Evolutionary conservation across 257 asterid species (phyloP).

Genomic region (Nemophila menziesii): DNA sequence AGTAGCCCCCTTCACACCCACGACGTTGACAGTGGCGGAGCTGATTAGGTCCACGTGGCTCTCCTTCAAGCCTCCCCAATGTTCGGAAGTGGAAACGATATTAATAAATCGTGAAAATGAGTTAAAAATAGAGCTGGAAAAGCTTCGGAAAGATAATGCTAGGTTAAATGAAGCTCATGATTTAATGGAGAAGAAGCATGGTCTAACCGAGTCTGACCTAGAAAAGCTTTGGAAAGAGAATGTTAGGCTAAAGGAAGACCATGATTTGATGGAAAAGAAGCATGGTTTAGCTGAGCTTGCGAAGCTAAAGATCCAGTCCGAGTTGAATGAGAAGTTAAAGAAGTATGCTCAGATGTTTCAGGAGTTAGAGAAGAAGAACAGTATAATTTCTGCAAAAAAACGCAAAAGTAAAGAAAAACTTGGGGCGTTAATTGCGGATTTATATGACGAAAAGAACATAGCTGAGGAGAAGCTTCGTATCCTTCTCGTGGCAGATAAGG

Average conservation of each 20-base stretch:
- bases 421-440: no score
- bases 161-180: no score
- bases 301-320: conserved; percentile 6
- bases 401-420: no score
- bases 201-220: no score
- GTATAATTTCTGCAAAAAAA: no score
- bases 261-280: conserved; percentile 7
- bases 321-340: conserved; percentile 12
- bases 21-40: conserved; percentile 15
- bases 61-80: conserved; percentile 17
- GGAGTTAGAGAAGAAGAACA: no score
- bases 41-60: conserved; percentile 11
- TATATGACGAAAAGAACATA: no score
- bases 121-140: conserved; percentile 13
- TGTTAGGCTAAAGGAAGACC: conserved; percentile 9
- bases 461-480: neutral
- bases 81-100: conserved; percentile 14
- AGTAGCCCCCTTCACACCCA: neutral
- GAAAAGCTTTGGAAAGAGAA: conserved; percentile 11
- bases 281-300: conserved; percentile 7
- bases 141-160: no score
- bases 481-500: neutral
- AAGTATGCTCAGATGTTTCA: no score
- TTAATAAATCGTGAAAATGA: conserved; percentile 19
- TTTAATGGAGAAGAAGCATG: no score